Evolutionary conservation across 192 early-diverging fungal genomes (phyloP).

Genomic region (Geranomyces michiganensis): DNA sequence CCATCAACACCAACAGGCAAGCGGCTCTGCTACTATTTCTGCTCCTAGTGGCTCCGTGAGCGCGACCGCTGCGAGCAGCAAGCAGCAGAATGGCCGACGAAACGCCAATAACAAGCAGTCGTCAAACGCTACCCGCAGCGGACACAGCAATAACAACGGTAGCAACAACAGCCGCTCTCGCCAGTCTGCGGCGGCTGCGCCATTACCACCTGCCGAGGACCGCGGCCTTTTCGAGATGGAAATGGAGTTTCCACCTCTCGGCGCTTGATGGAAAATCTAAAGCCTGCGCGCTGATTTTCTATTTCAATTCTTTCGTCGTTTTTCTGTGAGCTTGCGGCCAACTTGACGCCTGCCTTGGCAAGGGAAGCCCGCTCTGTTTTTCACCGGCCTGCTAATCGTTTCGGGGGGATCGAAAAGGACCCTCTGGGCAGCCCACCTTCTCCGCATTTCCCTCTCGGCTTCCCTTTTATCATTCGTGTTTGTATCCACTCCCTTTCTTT

Average conservation of each 20-base stretch:
- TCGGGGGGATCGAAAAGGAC: no score
- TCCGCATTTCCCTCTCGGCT: no score
- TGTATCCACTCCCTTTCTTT: no score
- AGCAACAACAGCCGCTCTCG: not conserved
- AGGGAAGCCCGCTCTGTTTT: no score
- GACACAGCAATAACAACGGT: not conserved
- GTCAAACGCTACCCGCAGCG: not conserved
- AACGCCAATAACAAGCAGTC: not conserved
- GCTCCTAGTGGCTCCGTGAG: no score
- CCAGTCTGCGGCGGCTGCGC: conserved; percentile 1
- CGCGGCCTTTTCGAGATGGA: conserved; percentile 29
- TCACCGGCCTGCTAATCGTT: no score
- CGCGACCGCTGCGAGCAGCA: not conserved
- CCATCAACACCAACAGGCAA: not conserved
- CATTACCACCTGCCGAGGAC: conserved; percentile 3
- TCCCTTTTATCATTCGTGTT: no score
- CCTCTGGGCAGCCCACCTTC: no score
- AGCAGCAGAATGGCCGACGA: not conserved
- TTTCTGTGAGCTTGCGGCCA: no score
- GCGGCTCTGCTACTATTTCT: not conserved
- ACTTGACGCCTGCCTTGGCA: no score
- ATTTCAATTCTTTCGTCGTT: no score
- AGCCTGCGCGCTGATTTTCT: no score
- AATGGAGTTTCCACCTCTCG: conserved; percentile 31
- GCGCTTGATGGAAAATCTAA: not conserved